Percentiles rank a stretch among this genome's conserved stretches.
Conservation (phyloP, 352 stramenopile genomes). For the Globisporangium radiosum region DNA sequence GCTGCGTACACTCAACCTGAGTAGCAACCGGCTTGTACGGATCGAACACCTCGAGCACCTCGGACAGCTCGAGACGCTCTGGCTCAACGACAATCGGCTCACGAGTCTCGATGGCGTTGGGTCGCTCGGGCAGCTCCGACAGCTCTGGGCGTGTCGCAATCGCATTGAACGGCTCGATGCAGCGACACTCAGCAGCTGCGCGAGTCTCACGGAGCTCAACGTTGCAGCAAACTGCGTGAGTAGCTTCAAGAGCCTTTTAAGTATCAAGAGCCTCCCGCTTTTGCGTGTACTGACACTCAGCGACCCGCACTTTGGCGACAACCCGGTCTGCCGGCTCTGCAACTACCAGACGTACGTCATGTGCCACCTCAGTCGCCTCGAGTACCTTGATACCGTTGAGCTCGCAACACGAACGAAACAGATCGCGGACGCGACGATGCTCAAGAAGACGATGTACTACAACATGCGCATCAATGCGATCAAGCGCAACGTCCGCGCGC, state of each 20-base stretch:
- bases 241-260: constrained; percentile 84
- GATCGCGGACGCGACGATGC: constrained; percentile 87
- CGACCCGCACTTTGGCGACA: constrained; percentile 88
- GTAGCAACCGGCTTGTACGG: constrained; percentile 45
- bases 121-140: constrained; percentile 36
- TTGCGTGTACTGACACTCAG: constrained; percentile 65
- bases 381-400: constrained; percentile 68
- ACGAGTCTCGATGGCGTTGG: constrained; percentile 48
- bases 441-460: constrained; percentile 95
- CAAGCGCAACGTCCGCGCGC: constrained; percentile 66
- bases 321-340: constrained; percentile 87
- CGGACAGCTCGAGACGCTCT: constrained; percentile 60
- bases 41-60: constrained; percentile 57
- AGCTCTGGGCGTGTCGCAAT: constrained; percentile 78
- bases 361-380: constrained; percentile 72
- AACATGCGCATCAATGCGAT: constrained; percentile 92
- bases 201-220: constrained; percentile 74
- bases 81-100: constrained; percentile 80
- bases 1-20: constrained; percentile 67
- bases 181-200: constrained; percentile 36
- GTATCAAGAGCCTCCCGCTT: constrained; percentile 58
- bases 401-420: constrained; percentile 77
- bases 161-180: constrained; percentile 62
- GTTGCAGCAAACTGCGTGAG: constrained; percentile 76
- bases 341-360: constrained; percentile 92